phyloP scores from a whole-genome alignment of 2,329 filamentous ascomycete species.

The Aspergillus pseudoterreus region DNA sequence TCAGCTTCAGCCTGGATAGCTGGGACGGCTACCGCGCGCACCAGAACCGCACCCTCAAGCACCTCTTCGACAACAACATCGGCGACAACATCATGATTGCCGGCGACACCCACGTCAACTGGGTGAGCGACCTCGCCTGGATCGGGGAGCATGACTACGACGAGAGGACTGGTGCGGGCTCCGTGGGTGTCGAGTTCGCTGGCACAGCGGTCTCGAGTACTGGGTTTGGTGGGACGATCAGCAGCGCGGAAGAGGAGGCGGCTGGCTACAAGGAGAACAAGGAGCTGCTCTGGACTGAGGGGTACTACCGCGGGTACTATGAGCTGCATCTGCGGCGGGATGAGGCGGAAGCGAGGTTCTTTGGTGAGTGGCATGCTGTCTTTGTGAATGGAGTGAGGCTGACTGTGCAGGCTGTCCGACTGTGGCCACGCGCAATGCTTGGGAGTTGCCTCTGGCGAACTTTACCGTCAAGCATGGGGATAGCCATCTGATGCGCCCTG shows the following conservation, averaged over 20 bases:
- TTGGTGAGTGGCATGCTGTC: slow-evolving; percentile 50
- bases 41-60: slow-evolving; percentile 65
- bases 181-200: slow-evolving; percentile 62
- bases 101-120: slow-evolving; percentile 66
- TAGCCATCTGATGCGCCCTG: slow-evolving; percentile 54
- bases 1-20: slow-evolving; percentile 42
- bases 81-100: slow-evolving; percentile 70
- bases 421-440: slow-evolving; percentile 48
- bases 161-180: slow-evolving; percentile 49
- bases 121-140: slow-evolving; percentile 58
- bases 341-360: slow-evolving; percentile 61
- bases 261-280: slow-evolving; percentile 50
- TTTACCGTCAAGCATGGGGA: slow-evolving; percentile 64
- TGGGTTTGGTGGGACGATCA: slow-evolving; percentile 58
- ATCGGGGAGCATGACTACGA: slow-evolving; percentile 52
- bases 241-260: slow-evolving; percentile 50
- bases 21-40: slow-evolving; percentile 68
- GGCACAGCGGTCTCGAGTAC: slow-evolving; percentile 64
- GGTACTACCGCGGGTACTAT: slow-evolving; percentile 72
- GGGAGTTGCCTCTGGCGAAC: slow-evolving; percentile 65
- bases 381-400: neutral
- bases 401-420: slow-evolving; percentile 28
- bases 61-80: slow-evolving; percentile 65
- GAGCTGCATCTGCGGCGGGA: slow-evolving; percentile 58
- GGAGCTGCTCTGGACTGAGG: slow-evolving; percentile 69